Conservation (phyloP, 1,139 yeast genomes). For the Hyphopichia burtonii region DNA sequence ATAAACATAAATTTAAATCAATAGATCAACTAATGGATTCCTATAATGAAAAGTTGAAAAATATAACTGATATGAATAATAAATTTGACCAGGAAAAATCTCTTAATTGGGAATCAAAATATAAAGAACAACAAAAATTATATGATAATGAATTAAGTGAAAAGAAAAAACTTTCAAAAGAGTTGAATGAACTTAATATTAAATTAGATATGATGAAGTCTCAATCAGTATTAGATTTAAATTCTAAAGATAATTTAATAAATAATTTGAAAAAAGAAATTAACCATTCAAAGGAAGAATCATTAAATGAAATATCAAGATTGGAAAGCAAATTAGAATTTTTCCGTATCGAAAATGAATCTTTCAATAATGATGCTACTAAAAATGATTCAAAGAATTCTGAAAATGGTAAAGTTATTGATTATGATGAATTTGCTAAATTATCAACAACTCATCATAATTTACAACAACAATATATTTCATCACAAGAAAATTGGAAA, state of each 20-base stretch:
- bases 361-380: constrained; percentile 6
- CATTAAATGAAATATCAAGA: constrained; percentile 45
- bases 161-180: constrained; percentile 26
- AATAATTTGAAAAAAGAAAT: constrained; percentile 27
- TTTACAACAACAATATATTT: constrained; percentile 63
- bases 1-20: constrained; percentile 23
- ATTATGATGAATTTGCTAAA: constrained; percentile 39
- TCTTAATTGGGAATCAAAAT: constrained; percentile 39
- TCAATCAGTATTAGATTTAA: constrained; percentile 35
- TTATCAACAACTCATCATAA: constrained; percentile 44
- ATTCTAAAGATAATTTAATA: constrained; percentile 26
- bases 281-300: constrained; percentile 32
- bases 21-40: constrained; percentile 25
- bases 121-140: constrained; percentile 32
- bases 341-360: constrained; percentile 31
- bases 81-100: constrained; percentile 20
- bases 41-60: constrained; percentile 12
- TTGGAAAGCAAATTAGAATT: constrained; percentile 50
- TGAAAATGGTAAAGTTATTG: constrained; percentile 16
- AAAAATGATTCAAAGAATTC: constrained; percentile 12
- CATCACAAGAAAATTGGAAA: constrained; percentile 68
- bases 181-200: constrained; percentile 38
- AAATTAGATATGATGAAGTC: constrained; percentile 41
- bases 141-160: constrained; percentile 34
- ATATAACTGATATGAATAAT: constrained; percentile 12